Conservation (phyloP, 441 rosid genomes). For the Gossypium schwendimanii region DNA sequence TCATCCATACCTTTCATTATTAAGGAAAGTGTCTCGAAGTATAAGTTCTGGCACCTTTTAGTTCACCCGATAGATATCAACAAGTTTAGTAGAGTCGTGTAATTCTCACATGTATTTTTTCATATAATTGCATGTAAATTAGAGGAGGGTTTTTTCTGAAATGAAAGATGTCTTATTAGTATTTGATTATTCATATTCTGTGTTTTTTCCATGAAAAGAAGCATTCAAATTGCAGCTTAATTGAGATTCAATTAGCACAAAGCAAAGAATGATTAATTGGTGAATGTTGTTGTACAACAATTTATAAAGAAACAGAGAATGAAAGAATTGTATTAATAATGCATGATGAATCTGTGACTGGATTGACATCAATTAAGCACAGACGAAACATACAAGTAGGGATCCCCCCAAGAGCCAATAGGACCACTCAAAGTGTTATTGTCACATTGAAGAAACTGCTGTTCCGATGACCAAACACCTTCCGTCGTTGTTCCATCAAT, state of each 20-base stretch:
- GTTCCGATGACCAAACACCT: conserved; percentile 32
- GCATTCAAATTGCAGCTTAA: neutral
- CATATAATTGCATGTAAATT: no score
- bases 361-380: conserved; percentile 18
- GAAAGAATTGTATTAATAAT: neutral
- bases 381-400: conserved; percentile 29
- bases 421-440: conserved; percentile 22
- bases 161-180: neutral
- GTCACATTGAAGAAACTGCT: conserved; percentile 25
- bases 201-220: neutral
- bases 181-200: neutral
- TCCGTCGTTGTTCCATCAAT: conserved; percentile 21
- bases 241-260: neutral
- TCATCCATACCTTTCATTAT: neutral
- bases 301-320: neutral
- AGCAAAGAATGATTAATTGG: conserved; percentile 21
- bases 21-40: neutral
- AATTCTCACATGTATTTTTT: no score
- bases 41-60: no score
- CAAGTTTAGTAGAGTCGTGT: no score
- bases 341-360: neutral
- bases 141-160: neutral
- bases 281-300: neutral
- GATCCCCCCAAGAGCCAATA: conserved; percentile 42
- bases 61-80: no score